A percentile compares a stretch with the other conserved stretches of the same genome.
These are phyloP conservation scores for Silene uniflora DNA, from an alignment of 148 eudicot species.

Conservation along the genomic window DNA sequence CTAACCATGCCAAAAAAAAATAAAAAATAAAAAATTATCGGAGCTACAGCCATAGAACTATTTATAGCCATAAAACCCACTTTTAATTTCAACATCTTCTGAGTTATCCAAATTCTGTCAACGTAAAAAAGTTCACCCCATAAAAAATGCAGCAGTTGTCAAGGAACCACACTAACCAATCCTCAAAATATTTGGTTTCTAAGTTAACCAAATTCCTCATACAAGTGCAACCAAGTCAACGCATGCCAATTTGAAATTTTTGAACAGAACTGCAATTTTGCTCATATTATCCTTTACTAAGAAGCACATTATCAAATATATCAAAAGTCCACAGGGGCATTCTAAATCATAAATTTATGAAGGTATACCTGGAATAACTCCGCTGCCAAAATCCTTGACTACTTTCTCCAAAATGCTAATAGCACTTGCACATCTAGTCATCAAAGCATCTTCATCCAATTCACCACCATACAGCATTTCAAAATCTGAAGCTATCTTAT, in stretches of 20 bases:
- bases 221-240: not conserved
- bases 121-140: too few relatives aligned
- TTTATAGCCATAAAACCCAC: not conserved
- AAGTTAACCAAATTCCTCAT: not conserved
- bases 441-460: constrained; percentile 66
- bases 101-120: too few relatives aligned
- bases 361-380: constrained; percentile 48
- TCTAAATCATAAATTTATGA: too few relatives aligned
- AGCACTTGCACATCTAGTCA: constrained; percentile 59
- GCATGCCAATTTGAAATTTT: not conserved
- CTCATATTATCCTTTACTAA: not conserved
- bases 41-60: not conserved
- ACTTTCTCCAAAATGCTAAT: constrained; percentile 61
- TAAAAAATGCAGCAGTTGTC: too few relatives aligned
- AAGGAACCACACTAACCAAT: too few relatives aligned
- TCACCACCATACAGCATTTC: constrained; percentile 62
- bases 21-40: too few relatives aligned
- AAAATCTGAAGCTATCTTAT: constrained; percentile 69
- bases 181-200: not conserved
- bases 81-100: too few relatives aligned
- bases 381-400: constrained; percentile 53
- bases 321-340: not conserved
- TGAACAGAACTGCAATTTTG: not conserved
- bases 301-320: not conserved
- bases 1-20: not conserved